phyloP scores from a whole-genome alignment of 2,329 filamentous ascomycete species.

The Nothopassalora personata region DNA sequence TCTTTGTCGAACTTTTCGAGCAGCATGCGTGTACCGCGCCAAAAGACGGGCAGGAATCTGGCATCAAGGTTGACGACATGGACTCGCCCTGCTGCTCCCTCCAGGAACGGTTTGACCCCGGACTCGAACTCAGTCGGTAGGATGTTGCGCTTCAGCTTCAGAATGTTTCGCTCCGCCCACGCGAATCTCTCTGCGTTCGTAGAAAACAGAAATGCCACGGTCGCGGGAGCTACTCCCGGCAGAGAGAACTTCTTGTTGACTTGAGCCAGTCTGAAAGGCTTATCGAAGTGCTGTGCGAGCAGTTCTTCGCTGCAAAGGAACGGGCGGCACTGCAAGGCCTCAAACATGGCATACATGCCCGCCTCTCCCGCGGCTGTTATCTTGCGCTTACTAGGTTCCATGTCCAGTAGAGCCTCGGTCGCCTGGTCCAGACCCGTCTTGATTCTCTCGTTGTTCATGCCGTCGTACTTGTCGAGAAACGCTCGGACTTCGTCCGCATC shows the following conservation, averaged over 20 bases:
- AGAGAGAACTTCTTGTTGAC: conserved; percentile 73
- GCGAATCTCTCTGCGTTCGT: conserved; percentile 56
- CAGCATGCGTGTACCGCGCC: conserved; percentile 70
- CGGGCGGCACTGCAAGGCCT: conserved; percentile 76
- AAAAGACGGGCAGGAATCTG: conserved; percentile 64
- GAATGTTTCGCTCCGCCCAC: conserved; percentile 67
- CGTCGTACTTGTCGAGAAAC: conserved; percentile 42
- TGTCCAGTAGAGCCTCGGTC: conserved; percentile 35
- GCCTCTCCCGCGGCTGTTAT: conserved; percentile 49
- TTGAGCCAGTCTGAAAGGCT: conserved; percentile 75
- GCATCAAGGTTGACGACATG: conserved; percentile 50
- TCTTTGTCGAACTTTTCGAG: conserved; percentile 67
- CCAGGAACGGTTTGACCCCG: conserved; percentile 71
- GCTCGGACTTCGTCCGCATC: conserved; percentile 40
- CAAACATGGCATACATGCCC: conserved; percentile 76
- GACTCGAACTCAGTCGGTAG: conserved; percentile 76
- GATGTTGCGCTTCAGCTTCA: conserved; percentile 59
- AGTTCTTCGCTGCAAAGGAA: conserved; percentile 59
- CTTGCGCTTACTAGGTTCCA: conserved; percentile 48
- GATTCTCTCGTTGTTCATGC: conserved; percentile 43
- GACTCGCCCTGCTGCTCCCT: conserved; percentile 60
- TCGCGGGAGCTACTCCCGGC: conserved; percentile 69
- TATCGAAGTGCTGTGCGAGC: conserved; percentile 63
- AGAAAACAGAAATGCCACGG: conserved; percentile 80
- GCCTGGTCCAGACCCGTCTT: conserved; percentile 39